Conservation (phyloP, 306 rosid genomes). For the Rosa rugosa region DNA sequence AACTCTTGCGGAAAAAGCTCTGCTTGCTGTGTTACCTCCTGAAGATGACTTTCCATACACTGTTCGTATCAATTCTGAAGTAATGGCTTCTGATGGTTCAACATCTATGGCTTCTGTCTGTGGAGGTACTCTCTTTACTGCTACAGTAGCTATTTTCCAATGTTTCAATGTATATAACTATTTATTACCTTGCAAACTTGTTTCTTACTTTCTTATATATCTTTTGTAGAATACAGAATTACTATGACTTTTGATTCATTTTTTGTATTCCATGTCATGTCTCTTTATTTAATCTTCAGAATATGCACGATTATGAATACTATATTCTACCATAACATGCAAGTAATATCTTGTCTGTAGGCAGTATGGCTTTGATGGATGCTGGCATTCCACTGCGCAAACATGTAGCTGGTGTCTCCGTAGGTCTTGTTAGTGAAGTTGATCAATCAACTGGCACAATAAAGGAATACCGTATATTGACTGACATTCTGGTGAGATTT, state of each 20-base stretch:
- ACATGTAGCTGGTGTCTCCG: constrained; percentile 96
- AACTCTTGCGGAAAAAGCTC: constrained; percentile 96
- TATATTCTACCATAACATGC: constrained; percentile 11
- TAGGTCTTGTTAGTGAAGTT: constrained; percentile 86
- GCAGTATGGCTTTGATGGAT: constrained; percentile 96
- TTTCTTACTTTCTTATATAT: not conserved
- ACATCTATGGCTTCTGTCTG: constrained; percentile 99
- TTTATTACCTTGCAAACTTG: constrained; percentile 12
- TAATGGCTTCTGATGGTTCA: constrained; percentile 98
- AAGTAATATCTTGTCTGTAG: constrained; percentile 42
- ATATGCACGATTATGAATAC: not conserved
- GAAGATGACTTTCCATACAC: constrained; percentile 84
- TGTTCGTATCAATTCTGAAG: constrained; percentile 88
- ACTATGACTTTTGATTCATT: constrained; percentile 1
- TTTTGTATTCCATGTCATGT: not conserved
- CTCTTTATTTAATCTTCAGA: not conserved
- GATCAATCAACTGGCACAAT: constrained; percentile 76
- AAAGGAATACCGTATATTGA: constrained; percentile 80
- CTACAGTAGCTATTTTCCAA: constrained; percentile 8
- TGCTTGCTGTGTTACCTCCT: constrained; percentile 91
- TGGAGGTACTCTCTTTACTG: constrained; percentile 61
- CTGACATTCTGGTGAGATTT: constrained; percentile 86
- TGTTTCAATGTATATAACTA: constrained; percentile 10
- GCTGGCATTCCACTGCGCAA: constrained; percentile 85
- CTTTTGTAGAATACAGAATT: not conserved